These are phyloP conservation scores for Pseudopithomyces maydicus DNA, from an alignment of 2,329 filamentous ascomycete genomes.

Conservation along the genomic window DNA sequence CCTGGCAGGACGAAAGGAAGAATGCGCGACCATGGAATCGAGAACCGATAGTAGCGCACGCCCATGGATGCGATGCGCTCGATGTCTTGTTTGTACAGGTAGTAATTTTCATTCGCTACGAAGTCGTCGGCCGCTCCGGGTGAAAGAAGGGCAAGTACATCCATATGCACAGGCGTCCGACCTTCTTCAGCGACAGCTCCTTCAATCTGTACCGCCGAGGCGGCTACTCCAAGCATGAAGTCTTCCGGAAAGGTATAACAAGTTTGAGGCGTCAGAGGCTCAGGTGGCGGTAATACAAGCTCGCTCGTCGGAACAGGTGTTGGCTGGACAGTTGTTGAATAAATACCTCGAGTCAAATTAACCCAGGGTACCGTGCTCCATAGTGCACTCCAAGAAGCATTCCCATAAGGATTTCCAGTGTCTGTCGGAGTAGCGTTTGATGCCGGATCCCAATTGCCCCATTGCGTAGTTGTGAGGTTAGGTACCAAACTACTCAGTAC, in stretches of 20 bases:
- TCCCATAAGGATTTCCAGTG: conserved; percentile 42
- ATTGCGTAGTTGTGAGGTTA: conserved; percentile 45
- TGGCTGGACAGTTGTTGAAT: conserved; percentile 59
- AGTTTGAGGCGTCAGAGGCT: conserved; percentile 56
- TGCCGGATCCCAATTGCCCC: conserved; percentile 49
- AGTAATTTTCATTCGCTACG: conserved; percentile 58
- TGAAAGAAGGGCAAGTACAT: conserved; percentile 16
- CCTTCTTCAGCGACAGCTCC: conserved; percentile 40
- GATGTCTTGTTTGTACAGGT: conserved; percentile 62
- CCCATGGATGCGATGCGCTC: conserved; percentile 59
- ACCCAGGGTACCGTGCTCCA: conserved; percentile 43
- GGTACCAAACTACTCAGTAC: conserved; percentile 43
- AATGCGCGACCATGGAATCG: conserved; percentile 59
- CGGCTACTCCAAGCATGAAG: conserved; percentile 46
- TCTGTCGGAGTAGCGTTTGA: conserved; percentile 43
- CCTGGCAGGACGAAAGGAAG: conserved; percentile 57
- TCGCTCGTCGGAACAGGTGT: conserved; percentile 61
- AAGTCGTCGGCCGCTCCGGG: conserved; percentile 19
- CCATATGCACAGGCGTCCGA: conserved; percentile 27
- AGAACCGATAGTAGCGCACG: conserved; percentile 58
- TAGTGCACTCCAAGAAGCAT: conserved; percentile 46
- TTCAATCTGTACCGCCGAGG: conserved; percentile 34
- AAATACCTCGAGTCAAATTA: conserved; percentile 47
- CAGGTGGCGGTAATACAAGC: conserved; percentile 59
- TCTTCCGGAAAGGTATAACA: conserved; percentile 57